A percentile compares a stretch with the other conserved stretches of the same genome.
Evolutionary conservation across 345 rosid species (phyloP).

Genomic region (Gossypium longicalyx): DNA sequence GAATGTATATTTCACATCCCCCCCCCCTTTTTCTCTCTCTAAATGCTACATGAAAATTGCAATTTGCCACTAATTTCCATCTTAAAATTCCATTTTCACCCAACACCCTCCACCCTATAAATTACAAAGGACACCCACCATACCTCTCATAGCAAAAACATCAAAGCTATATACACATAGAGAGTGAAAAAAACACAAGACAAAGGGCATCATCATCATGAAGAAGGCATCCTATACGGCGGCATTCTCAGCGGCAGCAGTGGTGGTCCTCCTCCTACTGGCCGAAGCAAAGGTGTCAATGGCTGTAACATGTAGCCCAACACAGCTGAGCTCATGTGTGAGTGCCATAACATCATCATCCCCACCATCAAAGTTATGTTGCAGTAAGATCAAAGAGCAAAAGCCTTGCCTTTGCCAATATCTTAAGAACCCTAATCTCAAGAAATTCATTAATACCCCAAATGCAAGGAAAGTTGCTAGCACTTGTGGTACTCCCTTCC

Average conservation of each 20-base stretch:
- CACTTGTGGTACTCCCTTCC: conserved; percentile 79
- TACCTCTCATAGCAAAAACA: background rate
- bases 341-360: conserved; percentile 64
- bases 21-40: too few relatives aligned
- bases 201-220: too few relatives aligned
- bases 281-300: conserved; percentile 37
- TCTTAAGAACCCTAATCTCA: conserved; percentile 66
- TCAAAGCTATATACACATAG: background rate
- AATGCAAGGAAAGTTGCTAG: conserved; percentile 88
- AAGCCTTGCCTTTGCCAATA: conserved; percentile 89
- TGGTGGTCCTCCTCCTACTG: conserved; percentile 44
- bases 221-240: conserved; percentile 40
- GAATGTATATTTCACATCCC: background rate
- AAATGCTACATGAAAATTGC: conserved; percentile 11
- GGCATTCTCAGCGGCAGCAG: conserved; percentile 20
- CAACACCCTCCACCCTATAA: conserved; percentile 43
- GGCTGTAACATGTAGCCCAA: conserved; percentile 75
- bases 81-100: conserved; percentile 9
- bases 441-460: conserved; percentile 65
- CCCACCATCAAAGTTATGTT: conserved; percentile 64
- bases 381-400: conserved; percentile 76
- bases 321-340: conserved; percentile 78
- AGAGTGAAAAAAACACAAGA: background rate
- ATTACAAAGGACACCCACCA: conserved; percentile 25
- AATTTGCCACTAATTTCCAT: background rate